Base-by-base conservation (phyloP, 1,284 basidiomycete species). In the Ustilago vetiveriae region DNA sequence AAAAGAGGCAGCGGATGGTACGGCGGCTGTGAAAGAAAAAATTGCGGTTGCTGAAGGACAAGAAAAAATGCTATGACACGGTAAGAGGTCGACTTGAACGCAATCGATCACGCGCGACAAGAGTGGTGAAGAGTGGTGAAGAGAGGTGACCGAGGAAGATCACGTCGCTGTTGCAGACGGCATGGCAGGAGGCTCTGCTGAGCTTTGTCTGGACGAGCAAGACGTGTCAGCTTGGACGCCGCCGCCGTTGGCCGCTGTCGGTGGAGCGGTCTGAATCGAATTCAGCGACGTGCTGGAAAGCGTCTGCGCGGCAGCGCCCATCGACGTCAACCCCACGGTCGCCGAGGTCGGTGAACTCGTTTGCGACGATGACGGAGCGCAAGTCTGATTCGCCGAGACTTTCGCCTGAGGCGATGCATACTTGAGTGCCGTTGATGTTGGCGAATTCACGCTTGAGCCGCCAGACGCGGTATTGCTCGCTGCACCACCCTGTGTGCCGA, bases 221-320 rank as follows among this genome's bases (percentile, higher is more conserved):
- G 40, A 2, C 16, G 27, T 11, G 2, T 37, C 35, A 13, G 21
- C 32, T 7, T 48, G 44, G 16, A 16, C 17, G 29, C 39, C 21
- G 29, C 40, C 32, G 11, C 41, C 23, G 11, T 41, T 29, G 6
- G 24, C 19, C 32, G 42, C 16, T 38, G 37, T 33, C 24, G 39
- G 9, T 30, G 23, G 10, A 13, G 39, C 41, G 8, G 43, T 33
- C 29, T 45, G 47, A 19, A 45, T 50, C 11, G 55, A 42, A 8
- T 36, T 37, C 42, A 38, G 7, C 29, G 40, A 42, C 26, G 56
- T 42, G 13, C 23, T 52, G 16, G 57, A 53, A 8, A 68, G 47
- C 13, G 59, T 57, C 26, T 68, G 58, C n/a, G 58, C 65, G 9
- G 65, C 65, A 19, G 65, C 65, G 9, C 49, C 54, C 46, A 63